phyloP scores from a whole-genome alignment of 805 yeast species.

The Suhomyces xylopsoci region DNA sequence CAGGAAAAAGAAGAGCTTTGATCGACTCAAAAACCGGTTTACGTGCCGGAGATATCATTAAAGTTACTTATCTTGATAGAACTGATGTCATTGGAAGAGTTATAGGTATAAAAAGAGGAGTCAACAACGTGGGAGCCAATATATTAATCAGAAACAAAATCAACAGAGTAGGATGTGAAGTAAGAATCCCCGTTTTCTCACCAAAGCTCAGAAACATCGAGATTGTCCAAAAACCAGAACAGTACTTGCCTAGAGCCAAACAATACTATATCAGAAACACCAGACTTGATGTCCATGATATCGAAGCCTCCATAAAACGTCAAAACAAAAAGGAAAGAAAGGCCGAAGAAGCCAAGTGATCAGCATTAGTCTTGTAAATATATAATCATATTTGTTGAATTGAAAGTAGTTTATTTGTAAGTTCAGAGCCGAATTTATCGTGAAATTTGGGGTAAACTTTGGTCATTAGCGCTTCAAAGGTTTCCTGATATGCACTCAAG shows the following conservation, averaged over 20 bases:
- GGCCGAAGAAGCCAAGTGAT: conserved; percentile 4
- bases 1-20: conserved; percentile 61
- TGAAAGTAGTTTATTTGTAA: conserved; percentile 16
- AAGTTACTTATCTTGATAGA: conserved; percentile 66
- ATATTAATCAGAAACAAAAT: conserved; percentile 80
- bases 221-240: conserved; percentile 67
- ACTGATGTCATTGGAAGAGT: conserved; percentile 76
- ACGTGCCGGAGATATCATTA: conserved; percentile 78
- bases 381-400: background rate
- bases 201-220: conserved; percentile 79
- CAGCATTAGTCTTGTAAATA: conserved; percentile 4
- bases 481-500: conserved; percentile 14
- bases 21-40: conserved; percentile 49
- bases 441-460: conserved; percentile 20
- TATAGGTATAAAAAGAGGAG: conserved; percentile 64
- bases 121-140: conserved; percentile 64
- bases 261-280: conserved; percentile 86
- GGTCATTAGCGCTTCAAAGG: conserved; percentile 34
- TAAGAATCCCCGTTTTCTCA: conserved; percentile 74
- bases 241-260: conserved; percentile 74
- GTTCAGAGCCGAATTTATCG: conserved; percentile 14
- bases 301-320: conserved; percentile 42
- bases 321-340: conserved; percentile 14
- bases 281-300: conserved; percentile 71
- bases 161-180: conserved; percentile 80